A percentile compares a stretch with the other conserved stretches of the same genome.
phyloP scores from a whole-genome alignment of 2,329 filamentous ascomycete genomes.

The Leptographium galeiforme region DNA sequence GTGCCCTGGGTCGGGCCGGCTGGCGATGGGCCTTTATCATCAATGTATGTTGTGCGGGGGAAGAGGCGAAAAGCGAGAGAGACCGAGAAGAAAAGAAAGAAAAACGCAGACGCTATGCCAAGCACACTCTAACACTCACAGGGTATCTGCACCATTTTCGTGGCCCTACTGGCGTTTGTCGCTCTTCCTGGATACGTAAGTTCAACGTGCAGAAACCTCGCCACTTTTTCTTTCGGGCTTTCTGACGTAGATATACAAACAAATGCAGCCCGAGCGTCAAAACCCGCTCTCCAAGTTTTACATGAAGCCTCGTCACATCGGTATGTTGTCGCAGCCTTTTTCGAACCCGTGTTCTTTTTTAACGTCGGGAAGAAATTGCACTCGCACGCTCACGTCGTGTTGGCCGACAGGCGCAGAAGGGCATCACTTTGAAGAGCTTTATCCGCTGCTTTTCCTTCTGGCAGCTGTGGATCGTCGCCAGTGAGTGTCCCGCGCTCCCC shows the following conservation, averaged over 20 bases:
- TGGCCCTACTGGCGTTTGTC: slow-evolving; percentile 3
- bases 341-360: neutral
- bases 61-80: too few relatives aligned
- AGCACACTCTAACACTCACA: neutral
- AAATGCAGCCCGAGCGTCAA: slow-evolving; percentile 2
- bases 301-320: slow-evolving; percentile 4
- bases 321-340: neutral
- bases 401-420: slow-evolving; percentile 1
- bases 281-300: slow-evolving; percentile 5
- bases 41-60: neutral
- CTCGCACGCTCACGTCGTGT: slow-evolving; percentile 1
- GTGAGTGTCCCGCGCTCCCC: neutral
- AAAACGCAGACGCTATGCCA: neutral
- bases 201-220: neutral
- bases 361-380: neutral
- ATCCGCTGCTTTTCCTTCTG: neutral
- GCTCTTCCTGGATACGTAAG: slow-evolving; percentile 5
- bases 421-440: slow-evolving; percentile 5
- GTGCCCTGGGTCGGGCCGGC: slow-evolving; percentile 1
- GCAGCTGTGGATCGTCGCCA: too few relatives aligned
- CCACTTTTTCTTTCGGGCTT: too few relatives aligned
- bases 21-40: slow-evolving; percentile 8
- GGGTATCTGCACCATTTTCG: slow-evolving; percentile 4
- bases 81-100: too few relatives aligned
- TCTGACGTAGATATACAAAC: neutral